These are phyloP conservation scores for Suillus clintonianus DNA, from an alignment of 768 basidiomycete genomes.

Conservation along the genomic window DNA sequence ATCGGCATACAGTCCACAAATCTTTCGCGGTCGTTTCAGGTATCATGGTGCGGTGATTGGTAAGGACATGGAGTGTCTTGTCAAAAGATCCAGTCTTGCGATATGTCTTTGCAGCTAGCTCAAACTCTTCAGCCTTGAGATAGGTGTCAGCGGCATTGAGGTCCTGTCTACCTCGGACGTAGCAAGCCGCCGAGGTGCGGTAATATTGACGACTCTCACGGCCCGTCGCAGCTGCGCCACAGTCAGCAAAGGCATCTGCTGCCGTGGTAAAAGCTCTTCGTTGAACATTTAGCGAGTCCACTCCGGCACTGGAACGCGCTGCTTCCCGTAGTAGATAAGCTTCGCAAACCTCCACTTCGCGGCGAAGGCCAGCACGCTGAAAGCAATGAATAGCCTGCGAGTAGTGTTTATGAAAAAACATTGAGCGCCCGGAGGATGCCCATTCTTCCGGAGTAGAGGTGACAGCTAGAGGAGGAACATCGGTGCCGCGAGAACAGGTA, in stretches of 20 bases:
- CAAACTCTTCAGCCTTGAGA: constrained; percentile 42
- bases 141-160: constrained; percentile 48
- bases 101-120: constrained; percentile 45
- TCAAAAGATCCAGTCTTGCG: constrained; percentile 53
- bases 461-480: constrained; percentile 54
- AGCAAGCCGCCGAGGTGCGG: constrained; percentile 49
- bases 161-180: constrained; percentile 40
- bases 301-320: constrained; percentile 39
- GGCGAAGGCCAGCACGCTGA: constrained; percentile 43
- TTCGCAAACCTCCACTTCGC: constrained; percentile 48
- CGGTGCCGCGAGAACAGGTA: constrained; percentile 46
- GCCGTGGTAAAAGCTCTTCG: constrained; percentile 44
- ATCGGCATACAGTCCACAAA: constrained; percentile 45
- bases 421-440: constrained; percentile 37
- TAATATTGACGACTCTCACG: constrained; percentile 40
- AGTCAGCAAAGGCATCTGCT: constrained; percentile 50
- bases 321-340: constrained; percentile 57
- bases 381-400: constrained; percentile 57
- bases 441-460: constrained; percentile 50
- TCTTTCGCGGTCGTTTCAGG: constrained; percentile 28
- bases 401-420: constrained; percentile 40
- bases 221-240: constrained; percentile 34
- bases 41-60: constrained; percentile 34
- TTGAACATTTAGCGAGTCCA: constrained; percentile 24
- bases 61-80: constrained; percentile 50